Conservation (phyloP, 1,284 basidiomycete species). For the Trichosporon faecale region DNA sequence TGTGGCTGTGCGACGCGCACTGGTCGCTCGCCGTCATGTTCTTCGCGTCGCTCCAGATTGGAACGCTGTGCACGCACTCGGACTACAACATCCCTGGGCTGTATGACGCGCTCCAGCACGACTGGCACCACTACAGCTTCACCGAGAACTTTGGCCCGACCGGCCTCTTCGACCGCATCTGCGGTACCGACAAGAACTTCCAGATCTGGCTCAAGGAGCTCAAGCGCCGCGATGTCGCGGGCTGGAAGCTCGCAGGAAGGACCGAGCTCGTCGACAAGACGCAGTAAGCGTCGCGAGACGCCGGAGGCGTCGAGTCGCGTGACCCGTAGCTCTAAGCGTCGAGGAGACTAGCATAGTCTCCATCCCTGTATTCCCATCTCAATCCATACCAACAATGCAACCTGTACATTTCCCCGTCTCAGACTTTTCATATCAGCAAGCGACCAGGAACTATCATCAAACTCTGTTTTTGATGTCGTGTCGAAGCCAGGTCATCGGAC, state of each 20-base stretch:
- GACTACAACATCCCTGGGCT: slow-evolving; percentile 28
- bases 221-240: slow-evolving; percentile 19
- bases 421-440: no score
- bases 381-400: neutral
- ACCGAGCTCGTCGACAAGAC: slow-evolving; percentile 15
- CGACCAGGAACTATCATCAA: no score
- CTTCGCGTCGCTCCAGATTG: slow-evolving; percentile 22
- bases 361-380: neutral
- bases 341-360: no score
- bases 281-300: slow-evolving; percentile 5
- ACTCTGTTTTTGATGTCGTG: no score
- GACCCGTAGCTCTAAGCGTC: no score
- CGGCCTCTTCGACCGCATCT: slow-evolving; percentile 20
- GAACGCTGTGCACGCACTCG: slow-evolving; percentile 25
- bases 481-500: neutral
- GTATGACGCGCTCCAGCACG: slow-evolving; percentile 25
- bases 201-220: slow-evolving; percentile 24
- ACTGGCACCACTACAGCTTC: slow-evolving; percentile 29
- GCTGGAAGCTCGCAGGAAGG: slow-evolving; percentile 12
- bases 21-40: slow-evolving; percentile 24
- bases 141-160: slow-evolving; percentile 26
- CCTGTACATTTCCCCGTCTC: slow-evolving; percentile 1
- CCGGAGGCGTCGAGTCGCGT: no score
- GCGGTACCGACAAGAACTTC: slow-evolving; percentile 21
- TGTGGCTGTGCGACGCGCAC: slow-evolving; percentile 20